Base-by-base conservation (phyloP, 2,329 filamentous ascomycete species). In the Claviceps cyperi region DNA sequence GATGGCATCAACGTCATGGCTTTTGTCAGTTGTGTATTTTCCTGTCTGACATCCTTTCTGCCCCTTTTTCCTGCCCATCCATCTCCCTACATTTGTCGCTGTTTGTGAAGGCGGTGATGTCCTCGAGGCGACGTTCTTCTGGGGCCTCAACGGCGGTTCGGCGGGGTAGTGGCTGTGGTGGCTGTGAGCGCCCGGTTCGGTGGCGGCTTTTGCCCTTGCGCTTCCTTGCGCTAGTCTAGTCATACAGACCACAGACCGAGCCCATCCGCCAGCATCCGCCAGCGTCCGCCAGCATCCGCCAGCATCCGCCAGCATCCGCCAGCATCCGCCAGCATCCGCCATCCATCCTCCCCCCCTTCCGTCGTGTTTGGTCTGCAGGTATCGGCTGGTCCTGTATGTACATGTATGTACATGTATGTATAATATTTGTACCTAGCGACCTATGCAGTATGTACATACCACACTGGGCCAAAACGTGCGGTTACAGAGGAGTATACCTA, bases 201-300 rank as follows among this genome's bases (percentile, higher is more conserved):
- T 51, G 47, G 50, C 50, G 50, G 50, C 50, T 46, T 32, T 32
- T 46, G 50, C 47, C 50, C 50, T 51, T 51, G 47, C 50, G 50
- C 47, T 51, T 45, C 50, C 47, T 35, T 51, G 50, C 50, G 50
- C 50, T 51, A 51, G 50, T 45, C 47, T 48, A 48, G 47, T 51
- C 50, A 51, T 51, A 48, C 50, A 32, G 9, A 32, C 28, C 9
- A 32, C 46, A 49, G 50, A 46, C 50, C 46, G 46, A 51, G 43
- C 49, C 49, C 49, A 50, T 51, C 46, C 47, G 40, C 24, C 47
- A 11, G 6, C 40, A 19, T 14, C 40, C 40, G 19, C n/a, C n/a
- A 41, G n/a, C n/a, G n/a, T n/a, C n/a, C n/a, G n/a, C n/a, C n/a
- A n/a, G 9, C 43, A 28, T 28, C 22, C 22, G 9, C 43, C 11